Evolutionary conservation across 164 flowering plant species (phyloP), one percentile per base, ranked within the genome.

Genomic region (Chloranthus sessilifolius): DNA sequence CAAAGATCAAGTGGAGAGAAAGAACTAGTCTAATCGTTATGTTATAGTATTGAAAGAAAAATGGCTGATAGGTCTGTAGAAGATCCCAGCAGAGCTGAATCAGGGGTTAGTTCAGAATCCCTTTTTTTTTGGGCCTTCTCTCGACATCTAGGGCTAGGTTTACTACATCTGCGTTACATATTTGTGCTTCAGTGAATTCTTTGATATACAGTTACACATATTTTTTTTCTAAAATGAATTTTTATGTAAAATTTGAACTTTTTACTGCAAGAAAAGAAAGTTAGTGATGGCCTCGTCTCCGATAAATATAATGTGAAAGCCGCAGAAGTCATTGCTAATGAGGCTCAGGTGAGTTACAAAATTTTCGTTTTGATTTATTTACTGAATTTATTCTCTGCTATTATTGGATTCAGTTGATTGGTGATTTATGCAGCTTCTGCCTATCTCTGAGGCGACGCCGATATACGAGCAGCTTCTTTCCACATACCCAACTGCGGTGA

Each of bases 401-500:
- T n/a, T n/a, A n/a, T n/a, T n/a, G n/a, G n/a, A n/a, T n/a, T n/a
- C n/a, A n/a, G n/a, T n/a, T n/a, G n/a, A n/a, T 52, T 3, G 7
- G 16, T 28, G 22, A 1, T 16, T 46, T 47, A 1, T 65, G 44
- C 58, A 91, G 98, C 79, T 62, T 66, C 52, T 82, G 53, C 88
- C 91, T 1, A 78, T 88, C 14, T 29, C 79, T 9, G 95, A 86
- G 63, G 88, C 99, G 0, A 77, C 59, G 14, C 95, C 94, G 0
- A 67, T 86, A 55, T 92, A 83, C 17, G 99, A 92, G 75, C 87
- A 88, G 56, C 91, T 92, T 49, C 59, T 92, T 24, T 50, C 74
- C 2, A 52, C 76, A 3, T 92, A 76, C 59, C 99, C 99, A 0
- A 88, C 99, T 1, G 84, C 91, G 48, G 96, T 92, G 53, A 81